These are phyloP conservation scores for Tricholoma sp. DNA, from an alignment of 768 basidiomycete species.

Conservation along the genomic window DNA sequence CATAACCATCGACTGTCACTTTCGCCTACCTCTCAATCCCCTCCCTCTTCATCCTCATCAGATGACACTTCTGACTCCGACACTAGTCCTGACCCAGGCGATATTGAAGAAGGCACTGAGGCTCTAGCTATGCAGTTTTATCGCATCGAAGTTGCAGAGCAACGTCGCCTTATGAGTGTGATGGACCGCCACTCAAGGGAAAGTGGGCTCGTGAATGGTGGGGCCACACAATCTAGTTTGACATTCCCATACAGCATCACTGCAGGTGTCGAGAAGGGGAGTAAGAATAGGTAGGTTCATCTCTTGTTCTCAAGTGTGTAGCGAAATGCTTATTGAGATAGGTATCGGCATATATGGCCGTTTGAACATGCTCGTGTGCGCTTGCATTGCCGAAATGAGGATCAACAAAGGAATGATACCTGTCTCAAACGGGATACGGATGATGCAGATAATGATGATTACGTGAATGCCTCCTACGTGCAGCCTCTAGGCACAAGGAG, in stretches of 20 bases:
- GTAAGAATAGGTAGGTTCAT: conserved; percentile 73
- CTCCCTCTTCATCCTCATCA: conserved; percentile 24
- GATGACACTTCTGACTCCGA: conserved; percentile 26
- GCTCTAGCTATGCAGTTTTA: conserved; percentile 91
- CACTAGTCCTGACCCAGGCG: conserved; percentile 23
- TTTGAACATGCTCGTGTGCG: conserved; percentile 92
- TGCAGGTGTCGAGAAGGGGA: conserved; percentile 91
- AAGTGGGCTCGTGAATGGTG: conserved; percentile 24
- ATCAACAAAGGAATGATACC: neutral
- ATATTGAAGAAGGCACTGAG: conserved; percentile 67
- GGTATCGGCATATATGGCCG: conserved; percentile 96
- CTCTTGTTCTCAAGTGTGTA: neutral
- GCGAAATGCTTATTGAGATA: conserved; percentile 22
- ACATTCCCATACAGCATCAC: conserved; percentile 88
- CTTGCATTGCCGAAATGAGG: conserved; percentile 35
- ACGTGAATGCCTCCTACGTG: conserved; percentile 93
- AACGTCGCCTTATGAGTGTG: conserved; percentile 79
- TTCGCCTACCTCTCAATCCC: conserved; percentile 7
- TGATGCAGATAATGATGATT: conserved; percentile 66
- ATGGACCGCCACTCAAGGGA: conserved; percentile 88
- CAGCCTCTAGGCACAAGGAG: conserved; percentile 78
- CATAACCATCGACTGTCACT: conserved; percentile 1
- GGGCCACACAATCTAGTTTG: conserved; percentile 8
- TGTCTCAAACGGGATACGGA: neutral
- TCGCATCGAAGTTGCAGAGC: conserved; percentile 87